A percentile compares a stretch with the other conserved stretches of the same genome.
Evolutionary conservation across 257 asterid genomes (phyloP).

Genomic region (Solanum rostratum): DNA sequence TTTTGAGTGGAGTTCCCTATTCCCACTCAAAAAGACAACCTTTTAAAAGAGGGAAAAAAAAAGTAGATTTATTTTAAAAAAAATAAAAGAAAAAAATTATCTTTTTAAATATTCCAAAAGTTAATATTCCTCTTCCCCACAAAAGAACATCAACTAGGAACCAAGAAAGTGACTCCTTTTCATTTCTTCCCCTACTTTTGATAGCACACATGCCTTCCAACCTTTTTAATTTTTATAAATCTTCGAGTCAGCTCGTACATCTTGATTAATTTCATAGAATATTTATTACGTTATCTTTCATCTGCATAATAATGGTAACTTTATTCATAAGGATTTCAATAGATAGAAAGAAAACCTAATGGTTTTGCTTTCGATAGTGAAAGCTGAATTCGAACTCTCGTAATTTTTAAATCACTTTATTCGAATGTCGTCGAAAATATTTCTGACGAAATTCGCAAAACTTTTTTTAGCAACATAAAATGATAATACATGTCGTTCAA

Average conservation of each 20-base stretch:
- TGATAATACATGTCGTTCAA: neutral
- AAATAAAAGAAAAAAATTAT: neutral
- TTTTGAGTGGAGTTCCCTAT: conserved; percentile 57
- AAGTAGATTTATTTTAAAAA: neutral
- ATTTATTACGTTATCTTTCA: neutral
- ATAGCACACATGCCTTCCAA: conserved; percentile 40
- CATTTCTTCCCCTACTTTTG: conserved; percentile 55
- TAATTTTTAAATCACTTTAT: neutral
- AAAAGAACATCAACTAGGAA: conserved; percentile 6
- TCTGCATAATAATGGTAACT: neutral
- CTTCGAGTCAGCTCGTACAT: neutral
- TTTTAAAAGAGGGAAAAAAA: conserved; percentile 32
- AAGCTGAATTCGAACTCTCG: neutral
- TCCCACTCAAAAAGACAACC: conserved; percentile 63
- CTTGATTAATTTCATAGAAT: neutral
- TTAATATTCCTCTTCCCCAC: conserved; percentile 49
- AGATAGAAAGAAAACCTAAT: neutral
- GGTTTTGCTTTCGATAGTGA: neutral
- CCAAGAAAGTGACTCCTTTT: conserved; percentile 66
- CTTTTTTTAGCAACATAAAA: neutral
- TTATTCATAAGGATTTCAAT: neutral
- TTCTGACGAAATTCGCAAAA: neutral
- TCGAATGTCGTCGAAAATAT: accelerated
- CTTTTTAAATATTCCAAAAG: conserved; percentile 29
- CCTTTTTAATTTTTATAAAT: neutral